Evolutionary conservation across 139 green algal species (phyloP).

Genomic region (Chlorella ohadii): DNA sequence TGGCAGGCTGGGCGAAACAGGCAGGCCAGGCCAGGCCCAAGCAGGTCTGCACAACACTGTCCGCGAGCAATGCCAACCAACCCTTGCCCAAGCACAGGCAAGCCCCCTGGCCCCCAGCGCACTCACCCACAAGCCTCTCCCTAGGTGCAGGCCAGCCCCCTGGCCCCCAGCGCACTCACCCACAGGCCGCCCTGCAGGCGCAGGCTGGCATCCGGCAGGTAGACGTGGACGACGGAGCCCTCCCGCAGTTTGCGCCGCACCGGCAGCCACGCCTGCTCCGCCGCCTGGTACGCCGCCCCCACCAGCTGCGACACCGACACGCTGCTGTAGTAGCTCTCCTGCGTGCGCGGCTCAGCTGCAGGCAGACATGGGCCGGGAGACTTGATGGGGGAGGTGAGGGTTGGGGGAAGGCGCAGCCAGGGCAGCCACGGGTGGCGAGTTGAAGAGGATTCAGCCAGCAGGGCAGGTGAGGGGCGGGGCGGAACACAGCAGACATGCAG

Average conservation of each 20-base stretch:
- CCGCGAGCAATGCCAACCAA: no score
- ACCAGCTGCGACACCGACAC: not conserved
- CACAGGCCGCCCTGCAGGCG: not conserved
- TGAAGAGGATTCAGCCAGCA: no score
- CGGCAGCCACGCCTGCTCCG: not conserved
- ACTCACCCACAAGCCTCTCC: no score
- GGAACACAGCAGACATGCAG: no score
- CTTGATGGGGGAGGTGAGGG: not conserved
- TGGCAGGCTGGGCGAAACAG: no score
- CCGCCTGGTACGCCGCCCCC: not conserved
- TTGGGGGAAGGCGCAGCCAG: not conserved
- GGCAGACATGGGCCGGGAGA: not conserved
- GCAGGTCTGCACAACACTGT: no score
- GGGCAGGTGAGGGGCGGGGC: no score
- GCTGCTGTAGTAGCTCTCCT: conserved; percentile 14
- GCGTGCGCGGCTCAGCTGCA: conserved; percentile 4
- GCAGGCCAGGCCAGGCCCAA: no score
- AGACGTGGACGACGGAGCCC: conserved; percentile 1
- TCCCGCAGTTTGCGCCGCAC: not conserved
- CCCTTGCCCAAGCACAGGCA: no score
- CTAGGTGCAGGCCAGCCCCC: no score
- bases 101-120: no score
- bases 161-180: not conserved
- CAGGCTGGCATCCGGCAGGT: conserved; percentile 6
- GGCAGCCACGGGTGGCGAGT: no score